These are phyloP conservation scores for Shiraia bambusicola DNA, from an alignment of 2,329 filamentous ascomycete genomes.

Conservation along the genomic window DNA sequence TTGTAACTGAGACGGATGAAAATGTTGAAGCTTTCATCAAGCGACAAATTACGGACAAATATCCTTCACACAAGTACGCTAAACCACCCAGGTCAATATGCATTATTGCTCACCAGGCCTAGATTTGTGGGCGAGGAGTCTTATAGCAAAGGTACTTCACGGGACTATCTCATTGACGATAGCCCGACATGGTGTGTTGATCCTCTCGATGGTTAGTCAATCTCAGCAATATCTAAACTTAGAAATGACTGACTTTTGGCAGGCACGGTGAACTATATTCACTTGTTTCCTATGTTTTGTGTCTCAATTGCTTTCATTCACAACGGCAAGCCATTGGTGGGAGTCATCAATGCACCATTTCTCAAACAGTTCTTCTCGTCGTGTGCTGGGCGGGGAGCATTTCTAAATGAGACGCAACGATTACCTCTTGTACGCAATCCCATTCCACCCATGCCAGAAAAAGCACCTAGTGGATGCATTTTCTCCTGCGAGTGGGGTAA, in stretches of 20 bases:
- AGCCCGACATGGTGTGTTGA: conserved; percentile 75
- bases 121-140: conserved; percentile 78
- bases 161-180: conserved; percentile 66
- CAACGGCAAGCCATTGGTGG: conserved; percentile 62
- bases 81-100: neutral
- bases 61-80: conserved; percentile 66
- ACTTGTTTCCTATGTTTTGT: conserved; percentile 79
- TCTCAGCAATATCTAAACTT: neutral
- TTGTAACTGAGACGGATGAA: conserved; percentile 75
- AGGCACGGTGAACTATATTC: conserved; percentile 77
- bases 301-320: conserved; percentile 72
- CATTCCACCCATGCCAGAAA: conserved; percentile 61
- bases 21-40: conserved; percentile 73
- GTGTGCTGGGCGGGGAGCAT: conserved; percentile 66
- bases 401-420: conserved; percentile 63
- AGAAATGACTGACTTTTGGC: conserved; percentile 2
- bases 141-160: conserved; percentile 67
- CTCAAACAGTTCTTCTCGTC: conserved; percentile 69
- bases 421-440: conserved; percentile 66
- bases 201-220: conserved; percentile 65
- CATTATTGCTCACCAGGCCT: neutral
- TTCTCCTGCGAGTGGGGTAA: conserved; percentile 81
- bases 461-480: conserved; percentile 68
- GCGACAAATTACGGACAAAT: conserved; percentile 58
- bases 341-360: conserved; percentile 72